Percentiles rank a stretch among this genome's conserved stretches.
Conservation (phyloP, 2,329 filamentous ascomycete genomes). For the Pyrenophora seminiperda region DNA sequence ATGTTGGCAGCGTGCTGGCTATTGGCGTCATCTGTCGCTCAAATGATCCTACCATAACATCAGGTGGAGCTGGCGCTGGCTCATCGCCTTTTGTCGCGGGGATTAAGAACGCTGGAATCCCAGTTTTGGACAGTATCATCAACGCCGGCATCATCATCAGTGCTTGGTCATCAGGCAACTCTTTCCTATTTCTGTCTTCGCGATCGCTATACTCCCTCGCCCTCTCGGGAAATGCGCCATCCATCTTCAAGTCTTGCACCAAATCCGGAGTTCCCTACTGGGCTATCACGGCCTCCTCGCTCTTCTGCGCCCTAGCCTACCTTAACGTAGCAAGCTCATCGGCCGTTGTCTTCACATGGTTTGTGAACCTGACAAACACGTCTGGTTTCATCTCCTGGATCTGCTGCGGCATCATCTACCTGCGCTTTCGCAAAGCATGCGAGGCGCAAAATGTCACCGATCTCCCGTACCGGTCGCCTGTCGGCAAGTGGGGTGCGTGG, state of each 20-base stretch:
- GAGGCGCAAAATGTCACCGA: constrained; percentile 57
- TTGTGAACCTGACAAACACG: constrained; percentile 69
- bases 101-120: constrained; percentile 57
- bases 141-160: constrained; percentile 71
- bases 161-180: constrained; percentile 63
- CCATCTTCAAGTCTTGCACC: constrained; percentile 64
- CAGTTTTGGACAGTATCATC: constrained; percentile 67
- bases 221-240: constrained; percentile 68
- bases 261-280: constrained; percentile 62
- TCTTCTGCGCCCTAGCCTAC: constrained; percentile 56
- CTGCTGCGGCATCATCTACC: constrained; percentile 61
- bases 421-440: constrained; percentile 66
- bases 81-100: constrained; percentile 59
- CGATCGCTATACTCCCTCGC: constrained; percentile 62
- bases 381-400: constrained; percentile 61
- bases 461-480: constrained; percentile 59
- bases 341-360: constrained; percentile 66
- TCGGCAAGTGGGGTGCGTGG: constrained; percentile 70
- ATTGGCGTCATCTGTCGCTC: constrained; percentile 66
- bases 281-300: constrained; percentile 51
- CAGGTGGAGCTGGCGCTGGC: constrained; percentile 59
- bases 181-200: constrained; percentile 59
- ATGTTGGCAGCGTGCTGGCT: constrained; percentile 62
- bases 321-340: constrained; percentile 53
- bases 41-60: constrained; percentile 56